These are phyloP conservation scores for Apophysomyces sp. DNA, from an alignment of 371 early-diverging fungal genomes.

Conservation along the genomic window DNA sequence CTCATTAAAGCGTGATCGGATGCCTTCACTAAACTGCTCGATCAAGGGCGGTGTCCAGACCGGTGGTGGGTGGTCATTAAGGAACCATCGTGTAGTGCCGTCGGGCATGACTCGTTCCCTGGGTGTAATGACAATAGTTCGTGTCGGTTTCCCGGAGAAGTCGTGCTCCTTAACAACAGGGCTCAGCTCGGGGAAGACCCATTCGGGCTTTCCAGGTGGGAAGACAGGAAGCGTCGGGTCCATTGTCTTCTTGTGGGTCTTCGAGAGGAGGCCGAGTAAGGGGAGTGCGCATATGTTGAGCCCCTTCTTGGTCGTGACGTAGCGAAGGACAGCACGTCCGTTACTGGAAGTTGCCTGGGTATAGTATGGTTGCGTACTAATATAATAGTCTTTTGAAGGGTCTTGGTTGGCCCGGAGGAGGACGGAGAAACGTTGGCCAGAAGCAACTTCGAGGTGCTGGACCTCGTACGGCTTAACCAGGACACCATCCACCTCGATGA, in stretches of 20 bases:
- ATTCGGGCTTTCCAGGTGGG: conserved; percentile 9
- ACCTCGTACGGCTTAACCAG: neutral
- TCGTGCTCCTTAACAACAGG: conserved; percentile 7
- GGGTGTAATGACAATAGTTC: conserved; percentile 14
- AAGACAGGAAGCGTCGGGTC: conserved; percentile 6
- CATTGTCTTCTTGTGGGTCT: neutral
- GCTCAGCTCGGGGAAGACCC: conserved; percentile 12
- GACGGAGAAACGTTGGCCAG: conserved; percentile 6
- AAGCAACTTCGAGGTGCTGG: neutral
- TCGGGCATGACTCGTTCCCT: conserved; percentile 11
- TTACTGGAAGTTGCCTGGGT: conserved; percentile 3
- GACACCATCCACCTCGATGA: conserved; percentile 34
- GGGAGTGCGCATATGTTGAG: neutral
- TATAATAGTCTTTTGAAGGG: conserved; percentile 8
- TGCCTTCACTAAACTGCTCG: neutral
- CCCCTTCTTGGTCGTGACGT: neutral
- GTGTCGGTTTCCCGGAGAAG: conserved; percentile 9
- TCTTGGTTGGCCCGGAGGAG: conserved; percentile 3
- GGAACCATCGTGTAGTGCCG: conserved; percentile 23
- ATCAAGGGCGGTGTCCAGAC: conserved; percentile 13
- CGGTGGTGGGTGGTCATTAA: conserved; percentile 25
- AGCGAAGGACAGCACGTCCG: conserved; percentile 19
- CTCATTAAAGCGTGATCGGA: conserved; percentile 3
- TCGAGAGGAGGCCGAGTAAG: neutral
- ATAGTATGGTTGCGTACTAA: conserved; percentile 15